phyloP scores from a whole-genome alignment of 2,329 filamentous ascomycete genomes.

The Endoconidiophora laricicola region DNA sequence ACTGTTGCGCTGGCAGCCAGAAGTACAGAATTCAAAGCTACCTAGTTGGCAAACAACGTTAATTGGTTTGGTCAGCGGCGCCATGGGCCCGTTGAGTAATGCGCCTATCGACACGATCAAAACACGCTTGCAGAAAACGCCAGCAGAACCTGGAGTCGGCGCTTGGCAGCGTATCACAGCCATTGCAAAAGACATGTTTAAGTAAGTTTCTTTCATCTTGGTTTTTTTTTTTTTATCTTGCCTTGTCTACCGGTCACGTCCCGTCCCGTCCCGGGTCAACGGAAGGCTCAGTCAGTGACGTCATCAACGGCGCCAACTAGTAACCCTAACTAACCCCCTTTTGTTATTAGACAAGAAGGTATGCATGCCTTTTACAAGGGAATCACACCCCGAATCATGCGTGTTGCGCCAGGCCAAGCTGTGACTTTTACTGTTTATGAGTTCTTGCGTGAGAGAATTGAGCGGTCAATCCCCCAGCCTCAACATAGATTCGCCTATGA shows the following conservation, averaged over 20 bases:
- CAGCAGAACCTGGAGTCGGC: conserved; percentile 63
- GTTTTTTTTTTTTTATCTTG: neutral
- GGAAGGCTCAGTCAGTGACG: conserved; percentile 7
- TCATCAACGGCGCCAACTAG: conserved; percentile 1
- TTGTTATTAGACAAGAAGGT: conserved; percentile 58
- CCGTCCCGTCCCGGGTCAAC: neutral
- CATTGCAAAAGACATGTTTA: conserved; percentile 76
- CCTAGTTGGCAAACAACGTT: conserved; percentile 81
- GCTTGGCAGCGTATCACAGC: conserved; percentile 60
- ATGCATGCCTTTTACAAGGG: conserved; percentile 96
- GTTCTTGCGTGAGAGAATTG: conserved; percentile 55
- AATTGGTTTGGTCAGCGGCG: conserved; percentile 80
- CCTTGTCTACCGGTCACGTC: neutral
- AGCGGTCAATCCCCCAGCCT: conserved; percentile 24
- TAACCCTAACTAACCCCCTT: conserved; percentile 8
- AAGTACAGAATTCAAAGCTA: conserved; percentile 44
- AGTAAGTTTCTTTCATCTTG: conserved; percentile 26
- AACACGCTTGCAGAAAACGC: conserved; percentile 82
- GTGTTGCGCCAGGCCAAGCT: conserved; percentile 87
- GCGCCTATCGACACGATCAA: conserved; percentile 99
- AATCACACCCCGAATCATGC: conserved; percentile 93
- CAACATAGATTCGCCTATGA: conserved; percentile 4
- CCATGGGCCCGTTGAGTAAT: conserved; percentile 91
- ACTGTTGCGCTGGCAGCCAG: conserved; percentile 56
- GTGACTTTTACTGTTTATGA: conserved; percentile 66